Base-by-base conservation (phyloP, 495 filamentous ascomycete genomes). In the Choiromyces venosus region DNA sequence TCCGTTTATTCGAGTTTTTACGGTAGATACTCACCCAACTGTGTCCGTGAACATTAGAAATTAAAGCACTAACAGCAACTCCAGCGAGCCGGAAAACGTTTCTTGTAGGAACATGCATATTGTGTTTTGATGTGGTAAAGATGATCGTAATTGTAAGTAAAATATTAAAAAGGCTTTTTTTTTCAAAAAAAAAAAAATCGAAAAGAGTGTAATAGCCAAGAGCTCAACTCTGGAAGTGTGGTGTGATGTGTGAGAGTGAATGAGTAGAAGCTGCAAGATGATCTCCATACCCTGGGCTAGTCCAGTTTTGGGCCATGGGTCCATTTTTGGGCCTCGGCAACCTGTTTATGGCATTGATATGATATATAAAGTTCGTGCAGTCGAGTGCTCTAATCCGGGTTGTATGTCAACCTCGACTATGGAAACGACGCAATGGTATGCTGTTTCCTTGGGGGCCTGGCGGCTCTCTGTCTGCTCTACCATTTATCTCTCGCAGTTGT, bases 11-110 rank as follows among this genome's bases (percentile, higher is more conserved):
- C 21, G 44, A 52, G 44, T 6, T 52, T 52, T 52, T 25, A 52
- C 44, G 21, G 0, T 40, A 40, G 29, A 46, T 19, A 73, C 73
- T 69, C 42, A 79, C 77, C 77, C 77, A 79, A 64, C 77, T 79
- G 39, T 79, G 77, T 8, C 72, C 44, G 7, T 69, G 46, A 37
- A 66, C 73, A 5, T 64, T 21, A 21, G 37, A 67, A 12, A 70
- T 65, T 38, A 74, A 68, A 37, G 71, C 36, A 64, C 46, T 65
- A 65, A 71, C 37, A 0, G 77, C 39, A 10, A 75, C 21, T 35
- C 38, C 73, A 74, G 64, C 73, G 70, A 74, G 64, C 64, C 67
- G 71, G 19, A 67, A 25, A 29, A 72, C 35, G 21, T 69, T 65
- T 46, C 56, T 44, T 29, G 52, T 61, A 61, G 52, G 40, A 73